Evolutionary conservation across 345 rosid species (phyloP), one percentile per base, ranked within the genome.

Genomic region (Pugionium cornutum): DNA sequence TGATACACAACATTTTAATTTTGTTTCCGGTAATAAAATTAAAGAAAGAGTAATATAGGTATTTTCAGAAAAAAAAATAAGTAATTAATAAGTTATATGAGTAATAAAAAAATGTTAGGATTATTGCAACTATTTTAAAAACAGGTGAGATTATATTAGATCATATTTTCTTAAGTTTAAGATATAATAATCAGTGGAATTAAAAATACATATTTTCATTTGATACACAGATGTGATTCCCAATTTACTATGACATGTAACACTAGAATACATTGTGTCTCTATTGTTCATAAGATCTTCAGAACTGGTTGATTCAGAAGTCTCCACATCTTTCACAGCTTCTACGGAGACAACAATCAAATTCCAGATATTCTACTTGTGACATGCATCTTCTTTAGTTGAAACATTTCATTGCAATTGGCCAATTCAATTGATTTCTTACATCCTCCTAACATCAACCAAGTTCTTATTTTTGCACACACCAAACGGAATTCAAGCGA

Each of bases 281-380:
- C 29, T 4, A 2, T 68, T 39, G 50, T 33, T 31, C 58, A 32
- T 48, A 48, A 58, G 0, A 58, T 40, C 43, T 58, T 42, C 10
- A 49, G 51, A 68, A 48, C 58, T 68, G 18, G 72, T 67, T 39
- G 40, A 67, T 67, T 49, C 42, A 30, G 1, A 67, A 40, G 29
- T 31, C 43, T 8, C 43, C 64, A 67, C 41, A 54, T 35, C 37
- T 44, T 32, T 1, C 42, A 43, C 9, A 31, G 9, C n/a, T 54
- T 54, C 11, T 44, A 53, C n/a, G 35, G 48, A 29, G 3, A 37
- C 0, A 62, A 25, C n/a, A 18, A 40, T 2, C 8, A 3, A 51
- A 31, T 2, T 10, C 1, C 34, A 9, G 5, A 26, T 42, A 41
- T 53, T 53, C 2, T 10, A 11, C 50, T 18, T 40, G 31, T 42